A percentile compares a stretch with the other conserved stretches of the same genome.
phyloP scores from a whole-genome alignment of 2,329 filamentous ascomycete genomes.

The Aspergillus pseudoviridinutans region DNA sequence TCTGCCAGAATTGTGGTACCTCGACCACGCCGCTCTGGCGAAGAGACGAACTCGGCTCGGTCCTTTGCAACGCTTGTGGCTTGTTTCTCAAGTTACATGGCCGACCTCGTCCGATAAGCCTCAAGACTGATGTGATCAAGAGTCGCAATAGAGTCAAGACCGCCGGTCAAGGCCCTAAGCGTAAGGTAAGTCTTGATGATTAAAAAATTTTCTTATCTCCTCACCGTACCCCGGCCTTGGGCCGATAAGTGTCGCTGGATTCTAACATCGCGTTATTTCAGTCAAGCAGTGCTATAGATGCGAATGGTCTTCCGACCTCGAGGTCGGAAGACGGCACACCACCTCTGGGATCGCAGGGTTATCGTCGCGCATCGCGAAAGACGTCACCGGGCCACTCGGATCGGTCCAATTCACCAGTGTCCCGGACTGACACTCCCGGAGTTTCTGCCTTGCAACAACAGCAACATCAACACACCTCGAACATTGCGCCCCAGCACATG shows the following conservation, averaged over 20 bases:
- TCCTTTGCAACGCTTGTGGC: slow-evolving; percentile 97
- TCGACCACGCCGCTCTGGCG: slow-evolving; percentile 97
- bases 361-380: slow-evolving; percentile 68
- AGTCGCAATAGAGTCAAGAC: slow-evolving; percentile 98
- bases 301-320: slow-evolving; percentile 57
- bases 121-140: slow-evolving; percentile 99
- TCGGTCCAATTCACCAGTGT: slow-evolving; percentile 72
- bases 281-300: slow-evolving; percentile 44
- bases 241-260: slow-evolving; percentile 20
- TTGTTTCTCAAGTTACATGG: slow-evolving; percentile 97
- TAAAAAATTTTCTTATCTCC: slow-evolving; percentile 20
- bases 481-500: slow-evolving; percentile 69
- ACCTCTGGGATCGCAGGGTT: slow-evolving; percentile 53
- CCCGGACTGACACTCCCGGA: slow-evolving; percentile 72
- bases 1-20: slow-evolving; percentile 93
- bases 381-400: slow-evolving; percentile 68
- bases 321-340: slow-evolving; percentile 55
- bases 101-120: slow-evolving; percentile 83
- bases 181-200: slow-evolving; percentile 61
- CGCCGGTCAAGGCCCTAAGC: slow-evolving; percentile 70
- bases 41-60: slow-evolving; percentile 89
- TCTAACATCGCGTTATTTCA: slow-evolving; percentile 18
- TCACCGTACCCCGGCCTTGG: slow-evolving; percentile 8
- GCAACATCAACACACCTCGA: slow-evolving; percentile 61
- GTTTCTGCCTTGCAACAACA: slow-evolving; percentile 43